Evolutionary conservation across 352 stramenopile species (phyloP).

Genomic region (Phytophthora fragariaefolia): DNA sequence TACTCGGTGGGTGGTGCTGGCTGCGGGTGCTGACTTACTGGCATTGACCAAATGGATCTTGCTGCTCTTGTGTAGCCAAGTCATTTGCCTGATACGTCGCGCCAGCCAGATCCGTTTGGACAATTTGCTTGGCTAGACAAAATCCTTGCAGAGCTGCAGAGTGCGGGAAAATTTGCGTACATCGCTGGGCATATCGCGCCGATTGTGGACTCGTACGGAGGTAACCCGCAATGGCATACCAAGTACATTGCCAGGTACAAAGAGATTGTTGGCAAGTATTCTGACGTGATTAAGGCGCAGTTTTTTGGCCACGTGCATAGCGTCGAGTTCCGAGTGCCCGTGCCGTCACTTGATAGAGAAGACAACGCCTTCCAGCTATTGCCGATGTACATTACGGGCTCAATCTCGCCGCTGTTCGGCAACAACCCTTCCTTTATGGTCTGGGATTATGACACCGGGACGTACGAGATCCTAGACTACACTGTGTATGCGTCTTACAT

Average conservation of each 20-base stretch:
- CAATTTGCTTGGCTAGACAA: slow-evolving; percentile 92
- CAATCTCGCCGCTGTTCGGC: slow-evolving; percentile 91
- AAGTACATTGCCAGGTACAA: slow-evolving; percentile 90
- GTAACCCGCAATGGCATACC: slow-evolving; percentile 89
- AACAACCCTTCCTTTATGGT: slow-evolving; percentile 94
- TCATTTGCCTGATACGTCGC: slow-evolving; percentile 76
- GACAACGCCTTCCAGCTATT: slow-evolving; percentile 42
- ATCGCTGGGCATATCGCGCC: slow-evolving; percentile 93
- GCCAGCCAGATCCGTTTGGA: slow-evolving; percentile 83
- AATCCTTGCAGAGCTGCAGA: slow-evolving; percentile 62
- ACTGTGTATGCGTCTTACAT: slow-evolving; percentile 83
- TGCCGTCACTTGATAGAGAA: slow-evolving; percentile 30
- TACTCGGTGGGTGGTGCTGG: slow-evolving; percentile 66
- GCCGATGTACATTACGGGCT: slow-evolving; percentile 87
- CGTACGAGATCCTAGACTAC: slow-evolving; percentile 82
- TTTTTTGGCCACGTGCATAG: slow-evolving; percentile 95
- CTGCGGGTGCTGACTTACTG: background rate
- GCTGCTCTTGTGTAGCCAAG: slow-evolving; percentile 51
- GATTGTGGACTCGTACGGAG: slow-evolving; percentile 90
- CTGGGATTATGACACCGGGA: slow-evolving; percentile 79
- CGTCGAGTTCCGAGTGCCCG: slow-evolving; percentile 89
- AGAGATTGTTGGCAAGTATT: slow-evolving; percentile 73
- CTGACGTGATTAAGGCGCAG: slow-evolving; percentile 82
- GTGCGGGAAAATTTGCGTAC: slow-evolving; percentile 71
- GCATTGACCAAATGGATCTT: background rate